A percentile compares a stretch with the other conserved stretches of the same genome.
phyloP scores from a whole-genome alignment of 306 rosid species.

The Vigna hirtella region DNA sequence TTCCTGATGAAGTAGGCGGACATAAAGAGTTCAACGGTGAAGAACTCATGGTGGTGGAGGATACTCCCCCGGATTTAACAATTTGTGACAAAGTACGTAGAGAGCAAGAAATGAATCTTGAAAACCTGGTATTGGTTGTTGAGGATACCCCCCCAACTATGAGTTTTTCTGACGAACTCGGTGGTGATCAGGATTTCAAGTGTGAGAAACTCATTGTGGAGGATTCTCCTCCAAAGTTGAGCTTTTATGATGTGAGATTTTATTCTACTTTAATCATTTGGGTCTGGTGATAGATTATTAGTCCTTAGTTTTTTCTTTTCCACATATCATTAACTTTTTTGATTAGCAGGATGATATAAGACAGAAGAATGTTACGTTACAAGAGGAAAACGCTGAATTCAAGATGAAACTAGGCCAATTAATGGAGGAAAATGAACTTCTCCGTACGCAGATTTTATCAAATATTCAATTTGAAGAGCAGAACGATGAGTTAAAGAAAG shows the following conservation, averaged over 20 bases:
- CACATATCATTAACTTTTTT: not conserved
- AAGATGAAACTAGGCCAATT: conserved; percentile 44
- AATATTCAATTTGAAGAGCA: conserved; percentile 45
- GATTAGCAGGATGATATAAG: conserved; percentile 53
- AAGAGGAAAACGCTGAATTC: conserved; percentile 49
- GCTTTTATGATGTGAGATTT: conserved; percentile 51
- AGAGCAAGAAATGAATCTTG: conserved; percentile 32
- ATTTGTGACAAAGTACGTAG: not conserved
- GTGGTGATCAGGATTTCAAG: conserved; percentile 24
- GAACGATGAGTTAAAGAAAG: conserved; percentile 49
- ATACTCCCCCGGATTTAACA: conserved; percentile 35
- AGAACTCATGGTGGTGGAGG: conserved; percentile 33
- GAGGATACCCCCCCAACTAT: conserved; percentile 14
- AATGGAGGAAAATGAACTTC: conserved; percentile 51
- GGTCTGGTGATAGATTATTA: conserved; percentile 41
- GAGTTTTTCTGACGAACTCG: conserved; percentile 1
- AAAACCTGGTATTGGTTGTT: conserved; percentile 10
- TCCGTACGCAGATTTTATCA: conserved; percentile 39
- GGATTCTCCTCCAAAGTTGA: conserved; percentile 28
- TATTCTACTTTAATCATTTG: conserved; percentile 18
- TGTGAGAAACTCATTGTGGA: conserved; percentile 29
- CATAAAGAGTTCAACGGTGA: conserved; percentile 31
- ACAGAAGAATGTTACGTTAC: conserved; percentile 41
- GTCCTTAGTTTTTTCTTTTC: not conserved
- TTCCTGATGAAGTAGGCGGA: conserved; percentile 14